These are phyloP conservation scores for Selaginella tamariscina DNA, from an alignment of 75 land plant genomes.

Conservation along the genomic window DNA sequence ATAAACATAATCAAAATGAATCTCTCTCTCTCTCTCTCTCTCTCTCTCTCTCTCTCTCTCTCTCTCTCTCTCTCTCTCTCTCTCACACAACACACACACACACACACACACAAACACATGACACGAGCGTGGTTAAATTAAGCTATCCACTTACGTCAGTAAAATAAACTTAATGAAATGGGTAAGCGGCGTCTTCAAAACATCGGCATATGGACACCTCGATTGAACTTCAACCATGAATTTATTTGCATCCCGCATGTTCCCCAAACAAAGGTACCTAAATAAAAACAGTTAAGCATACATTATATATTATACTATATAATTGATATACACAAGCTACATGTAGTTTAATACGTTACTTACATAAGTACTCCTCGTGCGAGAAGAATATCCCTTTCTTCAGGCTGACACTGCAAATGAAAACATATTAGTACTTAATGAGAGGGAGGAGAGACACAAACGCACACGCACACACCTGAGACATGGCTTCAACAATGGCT, in stretches of 20 bases:
- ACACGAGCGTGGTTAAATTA: too few relatives aligned
- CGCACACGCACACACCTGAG: conserved; percentile 37
- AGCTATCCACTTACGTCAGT: conserved; percentile 43
- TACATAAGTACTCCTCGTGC: neutral
- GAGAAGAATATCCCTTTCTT: neutral
- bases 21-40: neutral
- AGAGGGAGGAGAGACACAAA: neutral
- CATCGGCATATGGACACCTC: conserved; percentile 9
- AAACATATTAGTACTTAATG: neutral
- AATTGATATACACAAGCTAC: conserved; percentile 55
- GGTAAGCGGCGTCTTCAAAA: conserved; percentile 47
- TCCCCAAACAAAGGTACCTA: conserved; percentile 70
- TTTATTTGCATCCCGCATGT: conserved; percentile 68
- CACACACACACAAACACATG: too few relatives aligned
- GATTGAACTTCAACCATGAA: conserved; percentile 48
- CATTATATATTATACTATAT: conserved; percentile 58
- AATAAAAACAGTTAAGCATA: conserved; percentile 30
- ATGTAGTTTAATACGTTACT: conserved; percentile 38
- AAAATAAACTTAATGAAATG: conserved; percentile 64
- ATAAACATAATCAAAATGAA: neutral
- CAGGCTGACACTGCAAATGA: neutral
- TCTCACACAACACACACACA: too few relatives aligned
- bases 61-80: too few relatives aligned
- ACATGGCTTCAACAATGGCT: conserved; percentile 52
- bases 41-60: too few relatives aligned